Percentiles rank a stretch among this genome's conserved stretches.
Evolutionary conservation across 208 protist genomes (phyloP).

Genomic region (Angomonas deanei): DNA sequence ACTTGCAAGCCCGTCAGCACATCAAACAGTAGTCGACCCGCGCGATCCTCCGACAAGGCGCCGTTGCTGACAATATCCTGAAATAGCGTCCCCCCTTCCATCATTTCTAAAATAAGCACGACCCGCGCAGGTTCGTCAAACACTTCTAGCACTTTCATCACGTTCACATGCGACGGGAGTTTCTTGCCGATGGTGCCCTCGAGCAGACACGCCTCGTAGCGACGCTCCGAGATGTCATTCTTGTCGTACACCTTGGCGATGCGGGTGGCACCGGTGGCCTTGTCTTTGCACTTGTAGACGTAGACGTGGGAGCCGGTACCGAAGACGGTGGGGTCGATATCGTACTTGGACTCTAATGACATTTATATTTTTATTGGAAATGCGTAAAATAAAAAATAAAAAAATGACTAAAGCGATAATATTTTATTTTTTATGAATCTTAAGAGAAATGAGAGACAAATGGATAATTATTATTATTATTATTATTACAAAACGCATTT

Average conservation of each 20-base stretch:
- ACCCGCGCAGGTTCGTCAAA: conserved; percentile 65
- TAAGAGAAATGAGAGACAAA: too few relatives aligned
- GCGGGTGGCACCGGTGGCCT: conserved; percentile 25
- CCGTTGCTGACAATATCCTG: conserved; percentile 89
- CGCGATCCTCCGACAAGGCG: conserved; percentile 89
- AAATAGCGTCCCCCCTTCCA: conserved; percentile 96
- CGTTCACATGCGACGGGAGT: conserved; percentile 32
- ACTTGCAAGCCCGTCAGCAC: conserved; percentile 92
- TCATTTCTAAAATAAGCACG: conserved; percentile 96
- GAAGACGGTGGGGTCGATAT: conserved; percentile 39
- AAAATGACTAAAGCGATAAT: too few relatives aligned
- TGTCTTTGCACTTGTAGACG: conserved; percentile 51
- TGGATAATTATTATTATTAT: too few relatives aligned
- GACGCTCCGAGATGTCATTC: conserved; percentile 23
- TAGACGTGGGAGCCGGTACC: conserved; percentile 18
- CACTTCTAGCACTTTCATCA: conserved; percentile 90
- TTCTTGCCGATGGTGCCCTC: conserved; percentile 44
- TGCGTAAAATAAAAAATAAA: neutral
- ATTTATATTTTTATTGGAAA: conserved; percentile 7
- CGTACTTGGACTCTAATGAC: conserved; percentile 48
- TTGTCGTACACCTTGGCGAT: conserved; percentile 71
- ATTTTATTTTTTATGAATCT: too few relatives aligned
- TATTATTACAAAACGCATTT: too few relatives aligned
- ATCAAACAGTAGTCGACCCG: conserved; percentile 93
- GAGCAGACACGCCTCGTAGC: conserved; percentile 30